Evolutionary conservation across 2,329 filamentous ascomycete species (phyloP).

Genomic region (Cladobotryum protrusum): DNA sequence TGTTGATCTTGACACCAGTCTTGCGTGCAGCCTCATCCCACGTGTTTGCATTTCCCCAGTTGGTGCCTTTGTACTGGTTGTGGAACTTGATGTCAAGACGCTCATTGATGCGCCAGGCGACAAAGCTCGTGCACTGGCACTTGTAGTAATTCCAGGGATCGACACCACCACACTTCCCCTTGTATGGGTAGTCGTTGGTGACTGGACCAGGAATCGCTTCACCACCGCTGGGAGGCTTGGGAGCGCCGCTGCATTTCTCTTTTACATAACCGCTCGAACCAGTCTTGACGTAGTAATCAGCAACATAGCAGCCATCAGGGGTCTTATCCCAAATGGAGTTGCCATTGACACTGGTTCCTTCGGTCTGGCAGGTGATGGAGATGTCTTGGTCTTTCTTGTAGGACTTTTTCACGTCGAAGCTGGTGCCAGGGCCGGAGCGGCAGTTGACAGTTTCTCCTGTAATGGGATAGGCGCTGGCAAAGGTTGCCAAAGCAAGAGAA

Average conservation of each 20-base stretch:
- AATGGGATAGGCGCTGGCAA: constrained; percentile 9
- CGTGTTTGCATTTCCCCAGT: constrained; percentile 17
- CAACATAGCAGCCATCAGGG: constrained; percentile 12
- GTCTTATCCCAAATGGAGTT: constrained; percentile 14
- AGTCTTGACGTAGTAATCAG: constrained; percentile 15
- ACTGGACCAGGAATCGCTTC: neutral
- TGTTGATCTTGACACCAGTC: constrained; percentile 11
- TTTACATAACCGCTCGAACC: constrained; percentile 10
- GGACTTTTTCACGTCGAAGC: constrained; percentile 8
- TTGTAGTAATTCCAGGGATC: constrained; percentile 16
- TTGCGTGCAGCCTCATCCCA: constrained; percentile 16
- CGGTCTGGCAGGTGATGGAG: constrained; percentile 13
- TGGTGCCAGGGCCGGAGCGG: constrained; percentile 11
- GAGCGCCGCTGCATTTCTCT: neutral
- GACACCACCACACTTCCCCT: constrained; percentile 12
- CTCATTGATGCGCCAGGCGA: constrained; percentile 18
- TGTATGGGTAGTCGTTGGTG: constrained; percentile 18
- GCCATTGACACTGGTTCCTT: constrained; percentile 10
- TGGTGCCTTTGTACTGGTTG: constrained; percentile 16
- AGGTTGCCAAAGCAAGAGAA: constrained; percentile 1
- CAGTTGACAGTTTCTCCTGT: constrained; percentile 13
- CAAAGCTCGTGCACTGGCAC: constrained; percentile 18
- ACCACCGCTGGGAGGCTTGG: constrained; percentile 7
- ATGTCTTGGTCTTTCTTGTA: constrained; percentile 12
- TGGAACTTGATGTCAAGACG: constrained; percentile 16